Evolutionary conservation across 2,329 filamentous ascomycete species (phyloP).

Genomic region (Arthrinium phaeospermum): DNA sequence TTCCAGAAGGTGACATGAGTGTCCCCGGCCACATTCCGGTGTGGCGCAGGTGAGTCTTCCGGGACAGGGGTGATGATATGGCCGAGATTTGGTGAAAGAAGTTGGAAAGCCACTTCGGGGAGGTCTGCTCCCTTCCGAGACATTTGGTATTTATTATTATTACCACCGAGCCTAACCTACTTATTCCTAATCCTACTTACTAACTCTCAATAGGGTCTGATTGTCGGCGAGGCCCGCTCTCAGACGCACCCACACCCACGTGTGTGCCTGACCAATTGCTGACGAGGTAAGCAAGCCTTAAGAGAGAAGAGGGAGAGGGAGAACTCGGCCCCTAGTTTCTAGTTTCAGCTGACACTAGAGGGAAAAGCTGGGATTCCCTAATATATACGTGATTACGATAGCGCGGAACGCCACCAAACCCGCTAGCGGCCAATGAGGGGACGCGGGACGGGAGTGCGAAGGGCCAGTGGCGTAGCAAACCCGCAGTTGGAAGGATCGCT

Average conservation of each 20-base stretch:
- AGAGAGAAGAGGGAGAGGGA: too few relatives aligned
- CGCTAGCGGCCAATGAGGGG: neutral
- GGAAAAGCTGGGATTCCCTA: neutral
- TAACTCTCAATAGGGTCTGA: neutral
- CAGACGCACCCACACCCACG: neutral
- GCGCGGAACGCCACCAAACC: neutral
- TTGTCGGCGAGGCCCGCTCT: neutral
- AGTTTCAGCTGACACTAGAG: neutral
- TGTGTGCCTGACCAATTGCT: slow-evolving; percentile 10
- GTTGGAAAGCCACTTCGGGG: neutral
- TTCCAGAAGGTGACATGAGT: neutral
- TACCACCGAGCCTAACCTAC: neutral
- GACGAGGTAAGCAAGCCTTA: neutral
- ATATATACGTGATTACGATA: slow-evolving; percentile 6
- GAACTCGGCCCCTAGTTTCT: neutral
- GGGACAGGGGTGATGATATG: neutral
- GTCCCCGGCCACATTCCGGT: neutral
- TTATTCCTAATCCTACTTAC: neutral
- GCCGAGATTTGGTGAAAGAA: neutral
- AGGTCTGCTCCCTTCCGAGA: neutral
- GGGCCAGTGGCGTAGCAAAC: slow-evolving; percentile 11
- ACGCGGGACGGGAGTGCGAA: neutral
- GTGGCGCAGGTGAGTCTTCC: neutral
- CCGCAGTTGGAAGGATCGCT: neutral
- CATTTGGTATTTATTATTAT: neutral